These are phyloP conservation scores for Pseudogymnoascus sp. DNA, from an alignment of 2,329 filamentous ascomycete genomes.

Conservation along the genomic window DNA sequence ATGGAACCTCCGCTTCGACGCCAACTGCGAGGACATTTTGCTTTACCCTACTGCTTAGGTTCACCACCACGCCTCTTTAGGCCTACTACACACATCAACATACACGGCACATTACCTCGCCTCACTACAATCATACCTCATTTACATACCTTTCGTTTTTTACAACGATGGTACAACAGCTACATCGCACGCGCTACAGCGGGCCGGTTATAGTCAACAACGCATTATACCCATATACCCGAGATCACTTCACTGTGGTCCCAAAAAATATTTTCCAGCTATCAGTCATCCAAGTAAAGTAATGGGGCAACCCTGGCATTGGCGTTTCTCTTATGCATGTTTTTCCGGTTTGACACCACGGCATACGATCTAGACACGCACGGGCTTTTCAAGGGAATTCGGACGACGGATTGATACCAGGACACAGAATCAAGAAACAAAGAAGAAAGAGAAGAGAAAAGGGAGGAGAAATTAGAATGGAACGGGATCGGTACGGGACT, in stretches of 20 bases:
- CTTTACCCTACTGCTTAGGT: conserved; percentile 16
- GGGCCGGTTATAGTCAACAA: conserved; percentile 4
- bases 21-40: conserved; percentile 89
- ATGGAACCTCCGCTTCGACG: conserved; percentile 91
- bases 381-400: conserved; percentile 8
- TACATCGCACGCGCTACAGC: conserved; percentile 1
- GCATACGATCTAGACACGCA: conserved; percentile 6
- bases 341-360: conserved; percentile 1
- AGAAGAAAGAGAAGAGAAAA: neutral
- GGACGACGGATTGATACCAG: conserved; percentile 8
- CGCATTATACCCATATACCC: conserved; percentile 8
- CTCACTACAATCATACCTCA: neutral
- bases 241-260: conserved; percentile 2
- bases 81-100: neutral
- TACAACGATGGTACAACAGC: conserved; percentile 2
- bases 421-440: neutral
- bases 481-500: neutral
- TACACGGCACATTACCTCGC: neutral
- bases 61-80: neutral
- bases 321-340: conserved; percentile 7
- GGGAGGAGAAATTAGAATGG: neutral
- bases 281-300: conserved; percentile 7
- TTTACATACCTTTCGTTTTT: neutral
- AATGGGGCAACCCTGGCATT: conserved; percentile 5
- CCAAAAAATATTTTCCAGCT: conserved; percentile 8